phyloP scores from a whole-genome alignment of 2,329 filamentous ascomycete genomes.

The Phyllosticta citribraziliensis region DNA sequence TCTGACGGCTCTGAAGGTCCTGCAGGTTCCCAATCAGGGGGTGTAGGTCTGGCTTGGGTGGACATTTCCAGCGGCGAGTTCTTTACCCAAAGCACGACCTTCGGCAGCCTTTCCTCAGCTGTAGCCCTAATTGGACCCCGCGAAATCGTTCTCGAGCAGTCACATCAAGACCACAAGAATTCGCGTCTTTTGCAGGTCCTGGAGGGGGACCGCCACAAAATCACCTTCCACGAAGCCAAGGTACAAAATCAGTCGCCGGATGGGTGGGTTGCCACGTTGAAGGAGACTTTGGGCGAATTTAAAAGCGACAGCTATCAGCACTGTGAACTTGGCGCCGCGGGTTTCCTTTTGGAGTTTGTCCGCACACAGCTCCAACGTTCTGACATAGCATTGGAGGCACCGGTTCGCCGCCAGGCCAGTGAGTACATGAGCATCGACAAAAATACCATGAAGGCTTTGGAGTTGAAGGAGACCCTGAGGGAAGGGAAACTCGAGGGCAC shows the following conservation, averaged over 20 bases:
- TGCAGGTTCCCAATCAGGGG: constrained; percentile 13
- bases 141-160: constrained; percentile 66
- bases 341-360: constrained; percentile 75
- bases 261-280: constrained; percentile 69
- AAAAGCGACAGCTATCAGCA: constrained; percentile 46
- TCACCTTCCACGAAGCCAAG: constrained; percentile 57
- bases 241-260: constrained; percentile 39
- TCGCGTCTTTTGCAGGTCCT: constrained; percentile 57
- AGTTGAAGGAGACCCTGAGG: constrained; percentile 76
- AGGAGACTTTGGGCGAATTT: constrained; percentile 52
- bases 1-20: constrained; percentile 19
- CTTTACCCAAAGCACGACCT: constrained; percentile 66
- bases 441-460: constrained; percentile 79
- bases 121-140: constrained; percentile 73
- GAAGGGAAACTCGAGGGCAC: constrained; percentile 75
- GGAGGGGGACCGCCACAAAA: constrained; percentile 62
- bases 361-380: constrained; percentile 66
- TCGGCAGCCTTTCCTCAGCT: constrained; percentile 65
- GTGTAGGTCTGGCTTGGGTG: constrained; percentile 72
- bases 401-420: constrained; percentile 60
- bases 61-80: constrained; percentile 94
- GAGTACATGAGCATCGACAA: constrained; percentile 86
- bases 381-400: constrained; percentile 74
- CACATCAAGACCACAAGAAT: constrained; percentile 45
- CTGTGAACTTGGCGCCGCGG: constrained; percentile 67